phyloP scores from a whole-genome alignment of 2,329 filamentous ascomycete species.

The Monilinia polystroma region DNA sequence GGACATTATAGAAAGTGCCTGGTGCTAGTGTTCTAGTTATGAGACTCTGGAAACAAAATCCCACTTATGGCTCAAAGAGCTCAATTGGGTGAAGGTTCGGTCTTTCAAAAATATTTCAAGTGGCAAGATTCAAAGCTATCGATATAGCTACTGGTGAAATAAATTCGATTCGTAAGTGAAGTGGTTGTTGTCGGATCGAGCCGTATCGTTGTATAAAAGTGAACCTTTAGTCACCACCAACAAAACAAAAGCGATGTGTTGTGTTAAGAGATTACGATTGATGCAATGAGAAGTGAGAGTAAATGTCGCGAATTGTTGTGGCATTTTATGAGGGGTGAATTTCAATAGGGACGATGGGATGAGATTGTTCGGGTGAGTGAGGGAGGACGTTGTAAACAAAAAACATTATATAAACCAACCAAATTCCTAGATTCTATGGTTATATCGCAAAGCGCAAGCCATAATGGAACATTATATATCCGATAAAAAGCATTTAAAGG shows the following conservation, averaged over 20 bases:
- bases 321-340: constrained; percentile 15
- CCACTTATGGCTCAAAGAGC: neutral
- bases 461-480: neutral
- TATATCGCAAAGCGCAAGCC: neutral
- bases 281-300: constrained; percentile 5
- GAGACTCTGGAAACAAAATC: constrained; percentile 7
- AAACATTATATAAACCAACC: constrained; percentile 9
- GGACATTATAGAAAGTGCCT: constrained; percentile 8
- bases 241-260: constrained; percentile 5
- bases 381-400: constrained; percentile 13
- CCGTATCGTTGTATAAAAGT: neutral
- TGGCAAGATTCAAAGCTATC: neutral
- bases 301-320: constrained; percentile 13
- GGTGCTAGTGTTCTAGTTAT: neutral
- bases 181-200: neutral
- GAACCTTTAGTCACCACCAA: constrained; percentile 4
- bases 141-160: neutral
- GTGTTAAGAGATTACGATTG: constrained; percentile 4
- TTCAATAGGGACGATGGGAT: neutral
- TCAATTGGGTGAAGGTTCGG: constrained; percentile 1
- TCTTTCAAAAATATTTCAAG: neutral
- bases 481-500: neutral
- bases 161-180: neutral
- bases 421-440: neutral
- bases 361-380: constrained; percentile 12